Percentiles rank a stretch among this genome's conserved stretches.
phyloP scores from a whole-genome alignment of 352 stramenopile species.

The Pythium oligandrum region DNA sequence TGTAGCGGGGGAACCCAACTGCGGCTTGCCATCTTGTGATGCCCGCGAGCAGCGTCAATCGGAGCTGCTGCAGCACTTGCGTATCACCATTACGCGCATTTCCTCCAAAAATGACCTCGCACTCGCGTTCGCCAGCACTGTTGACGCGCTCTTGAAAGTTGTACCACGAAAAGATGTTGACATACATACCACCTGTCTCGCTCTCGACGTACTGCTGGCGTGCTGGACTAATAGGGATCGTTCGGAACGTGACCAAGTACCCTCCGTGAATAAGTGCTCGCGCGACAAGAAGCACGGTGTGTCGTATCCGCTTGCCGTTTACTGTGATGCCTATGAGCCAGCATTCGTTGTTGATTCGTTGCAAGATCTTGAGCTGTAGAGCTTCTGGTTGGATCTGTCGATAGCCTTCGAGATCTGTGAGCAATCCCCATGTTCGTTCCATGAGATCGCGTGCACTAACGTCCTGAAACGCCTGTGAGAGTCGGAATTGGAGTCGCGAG shows the following conservation, averaged over 20 bases:
- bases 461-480: slow-evolving; percentile 48
- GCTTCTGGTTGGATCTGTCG: slow-evolving; percentile 56
- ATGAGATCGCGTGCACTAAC: slow-evolving; percentile 45
- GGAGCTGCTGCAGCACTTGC: slow-evolving; percentile 58
- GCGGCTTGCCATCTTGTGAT: slow-evolving; percentile 68
- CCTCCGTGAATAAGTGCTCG: slow-evolving; percentile 54
- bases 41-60: slow-evolving; percentile 56
- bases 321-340: slow-evolving; percentile 53
- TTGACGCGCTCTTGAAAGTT: slow-evolving; percentile 46
- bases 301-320: slow-evolving; percentile 24
- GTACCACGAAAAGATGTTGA: slow-evolving; percentile 73
- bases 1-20: slow-evolving; percentile 24
- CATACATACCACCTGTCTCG: slow-evolving; percentile 43
- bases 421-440: slow-evolving; percentile 63
- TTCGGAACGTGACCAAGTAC: slow-evolving; percentile 66
- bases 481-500: slow-evolving; percentile 48
- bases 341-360: slow-evolving; percentile 55
- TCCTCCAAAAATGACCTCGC: slow-evolving; percentile 65
- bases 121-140: slow-evolving; percentile 23
- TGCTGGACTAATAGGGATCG: slow-evolving; percentile 41
- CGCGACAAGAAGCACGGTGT: slow-evolving; percentile 55
- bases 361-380: slow-evolving; percentile 42
- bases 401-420: slow-evolving; percentile 49
- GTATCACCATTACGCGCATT: slow-evolving; percentile 40
- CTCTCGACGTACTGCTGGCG: slow-evolving; percentile 35